Evolutionary conservation across 352 stramenopile species (phyloP).

Genomic region (Phytophthora melonis): DNA sequence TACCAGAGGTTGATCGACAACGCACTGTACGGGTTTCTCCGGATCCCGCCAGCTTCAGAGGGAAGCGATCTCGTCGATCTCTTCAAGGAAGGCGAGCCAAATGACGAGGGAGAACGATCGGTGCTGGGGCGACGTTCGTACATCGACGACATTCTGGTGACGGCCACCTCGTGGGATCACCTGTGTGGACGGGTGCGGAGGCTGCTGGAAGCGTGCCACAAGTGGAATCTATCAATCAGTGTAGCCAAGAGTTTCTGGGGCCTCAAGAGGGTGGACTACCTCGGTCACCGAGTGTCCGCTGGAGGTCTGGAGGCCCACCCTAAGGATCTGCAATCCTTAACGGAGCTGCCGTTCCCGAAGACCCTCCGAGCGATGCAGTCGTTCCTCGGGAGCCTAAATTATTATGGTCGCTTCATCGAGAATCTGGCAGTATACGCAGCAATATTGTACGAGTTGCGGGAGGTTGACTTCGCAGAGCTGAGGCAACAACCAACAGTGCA

Average conservation of each 20-base stretch:
- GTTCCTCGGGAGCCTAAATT: background rate
- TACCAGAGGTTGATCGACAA: too few relatives aligned
- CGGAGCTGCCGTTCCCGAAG: background rate
- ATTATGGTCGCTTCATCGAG: background rate
- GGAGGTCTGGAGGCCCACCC: background rate
- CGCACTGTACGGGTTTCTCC: too few relatives aligned
- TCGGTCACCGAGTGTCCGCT: background rate
- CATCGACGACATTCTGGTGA: background rate
- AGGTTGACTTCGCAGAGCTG: background rate
- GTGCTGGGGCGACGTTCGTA: background rate
- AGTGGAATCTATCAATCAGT: background rate
- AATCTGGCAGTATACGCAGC: background rate
- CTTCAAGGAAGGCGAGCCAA: background rate
- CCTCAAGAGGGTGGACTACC: background rate
- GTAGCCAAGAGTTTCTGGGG: background rate
- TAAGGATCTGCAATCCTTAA: background rate
- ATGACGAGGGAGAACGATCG: background rate
- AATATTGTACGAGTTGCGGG: background rate
- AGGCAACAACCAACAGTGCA: background rate
- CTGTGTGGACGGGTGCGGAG: background rate
- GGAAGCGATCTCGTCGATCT: background rate
- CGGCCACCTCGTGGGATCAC: background rate
- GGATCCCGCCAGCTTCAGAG: too few relatives aligned
- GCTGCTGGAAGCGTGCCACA: background rate
- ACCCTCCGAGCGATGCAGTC: background rate